phyloP scores from a whole-genome alignment of 176 grass and related monocot genomes.

The Eragrostis nindensis region DNA sequence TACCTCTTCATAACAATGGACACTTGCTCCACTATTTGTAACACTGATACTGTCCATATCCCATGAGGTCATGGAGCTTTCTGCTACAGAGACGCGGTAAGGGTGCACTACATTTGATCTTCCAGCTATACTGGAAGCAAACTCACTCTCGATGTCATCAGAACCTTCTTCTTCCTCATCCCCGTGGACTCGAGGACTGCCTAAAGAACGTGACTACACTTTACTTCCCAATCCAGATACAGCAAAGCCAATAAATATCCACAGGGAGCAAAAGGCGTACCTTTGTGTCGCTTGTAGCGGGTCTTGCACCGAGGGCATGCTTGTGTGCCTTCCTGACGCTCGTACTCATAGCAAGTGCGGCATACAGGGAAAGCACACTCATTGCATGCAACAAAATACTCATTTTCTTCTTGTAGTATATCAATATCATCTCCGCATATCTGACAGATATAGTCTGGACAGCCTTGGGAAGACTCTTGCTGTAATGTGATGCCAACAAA shows the following conservation, averaged over 20 bases:
- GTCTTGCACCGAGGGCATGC: slow-evolving; percentile 39
- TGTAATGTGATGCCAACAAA: neutral
- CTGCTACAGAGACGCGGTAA: slow-evolving; percentile 29
- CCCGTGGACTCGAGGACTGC: slow-evolving; percentile 43
- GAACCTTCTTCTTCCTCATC: slow-evolving; percentile 45
- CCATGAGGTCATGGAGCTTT: slow-evolving; percentile 43
- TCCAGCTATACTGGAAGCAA: slow-evolving; percentile 41
- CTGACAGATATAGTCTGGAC: slow-evolving; percentile 40
- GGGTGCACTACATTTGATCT: slow-evolving; percentile 27
- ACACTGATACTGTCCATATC: slow-evolving; percentile 34
- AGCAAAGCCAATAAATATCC: neutral
- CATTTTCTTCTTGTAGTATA: slow-evolving; percentile 36
- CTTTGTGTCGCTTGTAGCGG: slow-evolving; percentile 39
- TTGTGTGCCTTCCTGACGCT: slow-evolving; percentile 38
- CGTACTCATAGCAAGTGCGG: slow-evolving; percentile 41
- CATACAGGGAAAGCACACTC: slow-evolving; percentile 44
- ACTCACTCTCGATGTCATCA: slow-evolving; percentile 44
- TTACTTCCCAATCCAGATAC: neutral
- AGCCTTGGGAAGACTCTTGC: slow-evolving; percentile 42
- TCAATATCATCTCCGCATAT: slow-evolving; percentile 42
- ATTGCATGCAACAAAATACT: slow-evolving; percentile 32
- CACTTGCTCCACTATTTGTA: slow-evolving; percentile 38
- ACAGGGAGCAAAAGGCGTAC: slow-evolving; percentile 14
- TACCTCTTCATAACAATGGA: slow-evolving; percentile 40
- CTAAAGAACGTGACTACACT: slow-evolving; percentile 6